Percentiles rank a stretch among this genome's conserved stretches.
Conservation (phyloP, 768 basidiomycete species). For the Saitozyma sp. region DNA sequence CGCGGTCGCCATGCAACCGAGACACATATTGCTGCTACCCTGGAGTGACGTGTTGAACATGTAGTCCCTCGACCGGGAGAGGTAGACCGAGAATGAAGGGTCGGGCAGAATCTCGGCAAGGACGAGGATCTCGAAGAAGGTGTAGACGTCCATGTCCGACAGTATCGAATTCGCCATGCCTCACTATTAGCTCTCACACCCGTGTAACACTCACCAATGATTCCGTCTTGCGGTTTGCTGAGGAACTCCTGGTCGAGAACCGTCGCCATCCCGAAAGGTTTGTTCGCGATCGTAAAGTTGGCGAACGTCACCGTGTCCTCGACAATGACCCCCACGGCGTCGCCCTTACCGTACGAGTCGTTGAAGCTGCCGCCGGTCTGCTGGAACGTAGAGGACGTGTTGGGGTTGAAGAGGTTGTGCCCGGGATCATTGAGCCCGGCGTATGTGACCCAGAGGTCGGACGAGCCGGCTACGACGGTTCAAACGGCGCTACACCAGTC, state of each 20-base stretch:
- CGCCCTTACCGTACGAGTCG: slow-evolving; percentile 13
- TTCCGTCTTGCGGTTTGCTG: slow-evolving; percentile 14
- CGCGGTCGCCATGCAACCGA: slow-evolving; percentile 11
- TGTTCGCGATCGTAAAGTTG: slow-evolving; percentile 10
- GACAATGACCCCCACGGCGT: slow-evolving; percentile 3
- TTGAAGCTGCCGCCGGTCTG: neutral
- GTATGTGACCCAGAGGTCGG: slow-evolving; percentile 13
- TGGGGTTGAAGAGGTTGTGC: slow-evolving; percentile 11
- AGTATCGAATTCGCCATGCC: slow-evolving; percentile 8
- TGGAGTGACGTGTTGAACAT: neutral
- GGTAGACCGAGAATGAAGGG: slow-evolving; percentile 17
- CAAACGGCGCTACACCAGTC: neutral
- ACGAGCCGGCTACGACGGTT: slow-evolving; percentile 6
- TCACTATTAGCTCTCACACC: too few relatives aligned
- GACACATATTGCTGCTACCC: slow-evolving; percentile 4
- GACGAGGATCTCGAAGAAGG: slow-evolving; percentile 15
- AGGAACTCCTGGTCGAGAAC: slow-evolving; percentile 7
- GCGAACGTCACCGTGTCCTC: slow-evolving; percentile 11
- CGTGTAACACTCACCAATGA: slow-evolving; percentile 17
- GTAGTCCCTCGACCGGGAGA: slow-evolving; percentile 4
- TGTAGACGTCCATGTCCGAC: slow-evolving; percentile 9
- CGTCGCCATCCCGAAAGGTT: slow-evolving; percentile 13
- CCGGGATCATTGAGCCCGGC: slow-evolving; percentile 5
- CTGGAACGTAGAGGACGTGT: slow-evolving; percentile 7
- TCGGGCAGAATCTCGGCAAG: slow-evolving; percentile 6